phyloP scores from a whole-genome alignment of 2,329 filamentous ascomycete species.

The Xylaria sp. region DNA sequence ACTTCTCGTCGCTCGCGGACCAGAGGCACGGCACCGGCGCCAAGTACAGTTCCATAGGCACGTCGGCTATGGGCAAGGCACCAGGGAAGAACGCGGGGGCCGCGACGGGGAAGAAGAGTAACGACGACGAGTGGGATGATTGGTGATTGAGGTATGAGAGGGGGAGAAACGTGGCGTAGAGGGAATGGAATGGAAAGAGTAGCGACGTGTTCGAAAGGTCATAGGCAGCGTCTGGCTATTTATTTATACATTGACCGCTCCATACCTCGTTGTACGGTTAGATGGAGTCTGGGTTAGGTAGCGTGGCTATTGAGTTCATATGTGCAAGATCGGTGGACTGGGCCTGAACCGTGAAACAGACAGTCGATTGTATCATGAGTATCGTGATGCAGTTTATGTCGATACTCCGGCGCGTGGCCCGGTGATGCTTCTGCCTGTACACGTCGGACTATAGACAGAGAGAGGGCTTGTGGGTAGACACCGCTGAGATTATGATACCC shows the following conservation, averaged over 20 bases:
- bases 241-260: slow-evolving; percentile 18
- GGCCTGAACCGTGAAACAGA: not conserved
- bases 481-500: too few species aligned
- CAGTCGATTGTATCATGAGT: not conserved
- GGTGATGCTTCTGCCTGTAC: not conserved
- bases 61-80: slow-evolving; percentile 64
- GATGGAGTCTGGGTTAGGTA: slow-evolving; percentile 36
- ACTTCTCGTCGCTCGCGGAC: slow-evolving; percentile 76
- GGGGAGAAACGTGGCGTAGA: not conserved
- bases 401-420: not conserved
- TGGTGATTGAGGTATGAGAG: slow-evolving; percentile 50
- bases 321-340: not conserved
- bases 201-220: not conserved
- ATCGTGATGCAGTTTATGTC: not conserved
- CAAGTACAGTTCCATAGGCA: slow-evolving; percentile 59
- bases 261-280: slow-evolving; percentile 31
- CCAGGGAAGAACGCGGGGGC: slow-evolving; percentile 43
- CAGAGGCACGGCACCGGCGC: slow-evolving; percentile 50
- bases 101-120: slow-evolving; percentile 49
- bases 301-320: slow-evolving; percentile 30
- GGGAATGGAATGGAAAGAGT: not conserved
- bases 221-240: slow-evolving; percentile 41
- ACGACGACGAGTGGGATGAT: slow-evolving; percentile 69
- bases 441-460: too few species aligned
- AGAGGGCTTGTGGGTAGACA: too few species aligned